These are phyloP conservation scores for Botrytis aclada DNA, from an alignment of 2,329 filamentous ascomycete species.

Conservation along the genomic window DNA sequence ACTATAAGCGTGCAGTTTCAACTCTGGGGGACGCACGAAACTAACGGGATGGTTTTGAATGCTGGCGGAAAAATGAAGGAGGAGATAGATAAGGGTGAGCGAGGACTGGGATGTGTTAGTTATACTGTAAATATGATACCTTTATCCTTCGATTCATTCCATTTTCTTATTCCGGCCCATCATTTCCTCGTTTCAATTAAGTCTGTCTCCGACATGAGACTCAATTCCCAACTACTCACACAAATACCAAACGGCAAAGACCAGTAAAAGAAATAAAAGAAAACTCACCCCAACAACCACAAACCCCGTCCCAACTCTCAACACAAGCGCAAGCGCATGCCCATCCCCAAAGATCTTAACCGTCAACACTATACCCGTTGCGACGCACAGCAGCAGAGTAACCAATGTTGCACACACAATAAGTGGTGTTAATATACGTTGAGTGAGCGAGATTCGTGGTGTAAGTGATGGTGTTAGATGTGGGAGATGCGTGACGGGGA, in stretches of 20 bases:
- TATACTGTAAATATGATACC: no score
- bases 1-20: slow-evolving; percentile 28
- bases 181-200: no score
- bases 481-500: slow-evolving; percentile 3
- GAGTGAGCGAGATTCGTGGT: slow-evolving; percentile 12
- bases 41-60: slow-evolving; percentile 28
- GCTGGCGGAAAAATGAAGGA: slow-evolving; percentile 26
- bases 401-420: slow-evolving; percentile 25
- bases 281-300: slow-evolving; percentile 29
- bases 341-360: slow-evolving; percentile 14
- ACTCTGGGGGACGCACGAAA: slow-evolving; percentile 24
- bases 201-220: no score
- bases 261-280: neutral
- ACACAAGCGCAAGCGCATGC: neutral
- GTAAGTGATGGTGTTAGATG: neutral
- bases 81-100: slow-evolving; percentile 28
- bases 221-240: no score
- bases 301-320: slow-evolving; percentile 10
- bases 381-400: slow-evolving; percentile 19
- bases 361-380: slow-evolving; percentile 23
- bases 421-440: slow-evolving; percentile 24
- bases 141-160: no score
- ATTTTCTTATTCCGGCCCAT: no score
- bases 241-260: no score
- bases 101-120: slow-evolving; percentile 22